Base-by-base conservation (phyloP, 2,329 filamentous ascomycete genomes). In the Diaporthe nobilis region DNA sequence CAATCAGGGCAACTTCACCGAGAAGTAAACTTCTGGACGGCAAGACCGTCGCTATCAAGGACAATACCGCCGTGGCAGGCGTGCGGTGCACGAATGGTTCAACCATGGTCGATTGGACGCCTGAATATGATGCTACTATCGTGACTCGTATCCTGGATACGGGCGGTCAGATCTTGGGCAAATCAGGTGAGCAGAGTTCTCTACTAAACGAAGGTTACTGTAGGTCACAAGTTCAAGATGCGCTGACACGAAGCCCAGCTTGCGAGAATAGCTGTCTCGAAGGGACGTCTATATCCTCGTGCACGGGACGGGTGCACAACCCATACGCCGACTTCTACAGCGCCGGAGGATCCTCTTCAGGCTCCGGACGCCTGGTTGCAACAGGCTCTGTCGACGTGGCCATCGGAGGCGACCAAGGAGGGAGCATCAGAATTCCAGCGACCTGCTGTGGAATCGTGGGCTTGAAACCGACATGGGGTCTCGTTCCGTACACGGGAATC, bases 401-500 rank as follows among this genome's bases (percentile, higher is more conserved):
- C 42, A 74, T 76, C 31, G 75, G 75, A 9, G 67, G 75, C 22
- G 82, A 83, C 61, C 82, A 83, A 70, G 82, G 80, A 13, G 82
- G 82, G 8, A 83, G 81, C 2, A 79, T 83, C 28, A 78, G 82
- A 4, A 80, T 83, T 42, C 82, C 82, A 17, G 81, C 82, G 15
- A 79, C 75, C 6, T 83, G 77, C 76, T 81, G 77, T 47, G 82
- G 82, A 7, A 78, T 83, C 20, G 82, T 81, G 57, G 84, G 85
- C 3, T 79, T 85, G 10, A 86, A 86, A 73, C 84, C 85, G 4
- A 85, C 85, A 0, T 83, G 82, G 78, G 84, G 85, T 1, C 79
- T 88, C 8, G 81, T 87, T 0, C 86, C 86, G 1, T 87, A 87
- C 75, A 87, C 86, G 0, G 86, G 86, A 0, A 84, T 84, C 22